phyloP scores from a whole-genome alignment of 2,329 filamentous ascomycete species.

The Cladosporium sp. region DNA sequence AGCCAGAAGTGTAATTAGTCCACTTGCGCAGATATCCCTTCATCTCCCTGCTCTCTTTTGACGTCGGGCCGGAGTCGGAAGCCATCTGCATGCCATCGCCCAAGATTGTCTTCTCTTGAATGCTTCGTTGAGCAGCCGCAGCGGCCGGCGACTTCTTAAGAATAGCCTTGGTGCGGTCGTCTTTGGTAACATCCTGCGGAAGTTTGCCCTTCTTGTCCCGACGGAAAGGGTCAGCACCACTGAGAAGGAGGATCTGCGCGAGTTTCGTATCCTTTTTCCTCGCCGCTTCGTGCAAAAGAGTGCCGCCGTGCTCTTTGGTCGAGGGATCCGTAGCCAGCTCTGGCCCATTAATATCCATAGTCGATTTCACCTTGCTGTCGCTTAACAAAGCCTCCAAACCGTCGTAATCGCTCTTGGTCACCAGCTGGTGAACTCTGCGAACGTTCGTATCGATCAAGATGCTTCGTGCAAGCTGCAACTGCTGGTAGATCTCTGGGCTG shows the following conservation, averaged over 20 bases:
- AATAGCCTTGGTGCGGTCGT: conserved; percentile 82
- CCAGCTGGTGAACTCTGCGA: conserved; percentile 75
- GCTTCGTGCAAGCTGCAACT: conserved; percentile 83
- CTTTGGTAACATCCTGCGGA: conserved; percentile 92
- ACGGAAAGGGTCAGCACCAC: conserved; percentile 93
- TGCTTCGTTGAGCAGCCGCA: conserved; percentile 86
- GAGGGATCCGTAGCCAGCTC: conserved; percentile 78
- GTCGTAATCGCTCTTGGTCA: conserved; percentile 69
- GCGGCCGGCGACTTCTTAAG: conserved; percentile 93
- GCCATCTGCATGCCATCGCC: conserved; percentile 57
- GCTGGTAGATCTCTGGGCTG: conserved; percentile 92
- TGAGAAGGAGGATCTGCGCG: conserved; percentile 84
- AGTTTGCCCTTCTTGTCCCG: conserved; percentile 93
- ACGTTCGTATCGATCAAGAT: conserved; percentile 85
- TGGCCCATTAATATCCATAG: conserved; percentile 86
- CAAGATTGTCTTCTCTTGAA: conserved; percentile 94
- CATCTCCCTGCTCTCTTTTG: conserved; percentile 91
- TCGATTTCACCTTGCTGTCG: conserved; percentile 78
- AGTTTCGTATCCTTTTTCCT: conserved; percentile 80
- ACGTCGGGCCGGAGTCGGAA: conserved; percentile 56
- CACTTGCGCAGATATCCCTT: conserved; percentile 99
- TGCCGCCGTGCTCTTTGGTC: conserved; percentile 80
- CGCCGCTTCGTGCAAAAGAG: conserved; percentile 87
- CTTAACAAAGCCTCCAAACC: conserved; percentile 74
- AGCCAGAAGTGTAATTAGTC: conserved; percentile 97